A percentile compares a stretch with the other conserved stretches of the same genome.
These are phyloP conservation scores for Moricandia arvensis DNA, from an alignment of 345 rosid genomes.

Conservation along the genomic window DNA sequence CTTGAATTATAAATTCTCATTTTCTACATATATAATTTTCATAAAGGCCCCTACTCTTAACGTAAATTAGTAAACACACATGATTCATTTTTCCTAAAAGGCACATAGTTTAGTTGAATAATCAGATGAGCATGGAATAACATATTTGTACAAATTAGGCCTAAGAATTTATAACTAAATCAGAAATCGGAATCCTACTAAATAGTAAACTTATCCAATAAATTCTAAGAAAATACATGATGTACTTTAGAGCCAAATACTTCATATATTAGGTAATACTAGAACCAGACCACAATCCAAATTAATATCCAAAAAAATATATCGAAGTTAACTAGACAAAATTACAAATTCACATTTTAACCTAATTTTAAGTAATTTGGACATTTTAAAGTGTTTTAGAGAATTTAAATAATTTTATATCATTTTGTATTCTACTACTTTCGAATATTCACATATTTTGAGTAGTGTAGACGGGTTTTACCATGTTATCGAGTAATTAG, in stretches of 20 bases:
- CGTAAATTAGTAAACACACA: background rate
- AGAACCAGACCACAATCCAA: background rate
- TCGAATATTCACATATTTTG: background rate
- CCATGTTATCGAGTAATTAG: background rate
- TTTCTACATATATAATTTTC: background rate
- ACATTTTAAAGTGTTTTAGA: background rate
- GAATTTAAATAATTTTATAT: background rate
- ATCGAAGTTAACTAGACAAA: background rate
- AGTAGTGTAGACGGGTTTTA: background rate
- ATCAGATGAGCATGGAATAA: background rate
- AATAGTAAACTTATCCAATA: background rate
- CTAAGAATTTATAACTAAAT: background rate
- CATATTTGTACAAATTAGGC: background rate
- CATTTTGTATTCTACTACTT: background rate
- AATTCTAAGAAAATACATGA: background rate
- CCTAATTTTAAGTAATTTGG: background rate
- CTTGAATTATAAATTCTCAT: constrained; percentile 16
- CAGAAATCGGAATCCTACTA: background rate
- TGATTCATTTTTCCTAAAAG: background rate
- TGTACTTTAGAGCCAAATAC: background rate
- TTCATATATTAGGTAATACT: background rate
- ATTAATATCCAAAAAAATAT: background rate
- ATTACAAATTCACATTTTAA: background rate
- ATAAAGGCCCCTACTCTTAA: constrained; percentile 6
- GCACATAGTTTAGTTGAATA: background rate